Evolutionary conservation across 1,139 yeast genomes (phyloP).

Genomic region (Pneumocystis oryctolagi): DNA sequence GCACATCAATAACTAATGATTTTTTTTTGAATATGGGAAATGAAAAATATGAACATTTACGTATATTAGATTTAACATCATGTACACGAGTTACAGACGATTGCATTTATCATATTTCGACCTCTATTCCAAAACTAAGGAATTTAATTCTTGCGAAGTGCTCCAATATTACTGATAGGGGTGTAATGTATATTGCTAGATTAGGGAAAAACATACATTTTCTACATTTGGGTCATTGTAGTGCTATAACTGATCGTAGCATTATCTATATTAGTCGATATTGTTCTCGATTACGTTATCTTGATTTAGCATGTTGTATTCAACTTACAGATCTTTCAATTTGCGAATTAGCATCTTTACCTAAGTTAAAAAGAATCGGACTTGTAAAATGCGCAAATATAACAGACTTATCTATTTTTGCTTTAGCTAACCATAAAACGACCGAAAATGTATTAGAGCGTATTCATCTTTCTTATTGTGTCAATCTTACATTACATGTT

Average conservation of each 20-base stretch:
- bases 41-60: conserved; percentile 35
- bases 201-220: conserved; percentile 76
- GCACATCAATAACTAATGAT: conserved; percentile 34
- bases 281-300: conserved; percentile 78
- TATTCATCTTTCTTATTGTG: conserved; percentile 84
- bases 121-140: conserved; percentile 68
- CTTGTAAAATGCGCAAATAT: conserved; percentile 80
- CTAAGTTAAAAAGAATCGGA: conserved; percentile 79
- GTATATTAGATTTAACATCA: conserved; percentile 74
- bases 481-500: conserved; percentile 40
- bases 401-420: conserved; percentile 71
- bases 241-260: conserved; percentile 77
- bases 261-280: conserved; percentile 58
- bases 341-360: conserved; percentile 59
- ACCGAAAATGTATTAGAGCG: conserved; percentile 69
- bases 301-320: conserved; percentile 87
- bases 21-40: conserved; percentile 30
- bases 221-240: conserved; percentile 88
- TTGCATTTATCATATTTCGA: conserved; percentile 56
- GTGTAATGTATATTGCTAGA: conserved; percentile 54
- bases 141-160: conserved; percentile 86
- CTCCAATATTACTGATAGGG: conserved; percentile 69
- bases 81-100: conserved; percentile 72
- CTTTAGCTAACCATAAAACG: conserved; percentile 57
- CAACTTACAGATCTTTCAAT: conserved; percentile 79